Evolutionary conservation across 805 yeast genomes (phyloP), one percentile per base, ranked within the genome.

Genomic region (Saccharomycopsis vini): DNA sequence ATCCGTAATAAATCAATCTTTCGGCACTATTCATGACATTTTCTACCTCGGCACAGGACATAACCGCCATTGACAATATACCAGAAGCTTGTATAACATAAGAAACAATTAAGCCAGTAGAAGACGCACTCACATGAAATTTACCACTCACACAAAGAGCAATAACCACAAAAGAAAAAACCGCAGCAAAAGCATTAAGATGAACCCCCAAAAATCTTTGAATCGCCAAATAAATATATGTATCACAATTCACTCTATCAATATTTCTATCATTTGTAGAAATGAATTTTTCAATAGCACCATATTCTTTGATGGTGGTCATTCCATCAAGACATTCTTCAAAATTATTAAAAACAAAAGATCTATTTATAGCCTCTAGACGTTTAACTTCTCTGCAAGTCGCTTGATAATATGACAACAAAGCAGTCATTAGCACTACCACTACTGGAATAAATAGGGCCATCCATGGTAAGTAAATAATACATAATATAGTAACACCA

Each of bases 301-400:
- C 57, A 60, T 75, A 85, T 2, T 83, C 72, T 54, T 79, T 71
- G 56, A 84, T 81, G 1, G 84, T 78, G 20, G 68, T 63, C 63
- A 73, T 63, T 13, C 95, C 95, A 47, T 69, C 71, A 52, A 84
- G 63, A 2, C 79, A 67, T 56, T 84, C 94, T 53, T 77, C 78
- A 58, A 84, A 81, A 50, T 79, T 75, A 49, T 80, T 70, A 62
- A 78, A 83, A 43, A 84, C 86, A 41, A 69, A 65, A 0, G 89
- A 79, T 55, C 92, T 68, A 45, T 76, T 75, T 5, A 72, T 63
- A 4, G 90, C 79, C 57, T 85, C 92, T 45, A 84, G 61, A 49
- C 92, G 72, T 60, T 84, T 85, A 48, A 84, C 65, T 56, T 85
- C 95, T 53, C 89, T 64, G 1, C 86, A 77, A 1, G 86, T 72